A percentile compares a stretch with the other conserved stretches of the same genome.
phyloP scores from a whole-genome alignment of 2,329 filamentous ascomycete species.

The Trichoderma endophyticum region DNA sequence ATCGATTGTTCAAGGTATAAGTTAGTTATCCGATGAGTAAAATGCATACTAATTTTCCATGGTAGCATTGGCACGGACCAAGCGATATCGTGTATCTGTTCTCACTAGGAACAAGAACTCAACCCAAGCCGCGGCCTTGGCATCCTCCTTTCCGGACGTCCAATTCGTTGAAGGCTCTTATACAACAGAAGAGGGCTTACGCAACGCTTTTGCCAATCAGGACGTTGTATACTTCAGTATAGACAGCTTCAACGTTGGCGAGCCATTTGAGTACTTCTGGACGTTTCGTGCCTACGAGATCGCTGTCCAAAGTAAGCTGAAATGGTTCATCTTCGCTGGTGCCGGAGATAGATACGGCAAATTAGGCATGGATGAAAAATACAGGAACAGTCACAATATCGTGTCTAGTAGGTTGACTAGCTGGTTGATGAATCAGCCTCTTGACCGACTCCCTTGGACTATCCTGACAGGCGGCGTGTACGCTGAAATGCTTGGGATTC shows the following conservation, averaged over 20 bases:
- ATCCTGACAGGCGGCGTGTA: not conserved
- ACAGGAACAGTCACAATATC: not conserved
- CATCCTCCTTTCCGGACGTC: not conserved
- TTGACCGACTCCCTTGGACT: not conserved
- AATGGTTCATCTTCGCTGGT: not conserved
- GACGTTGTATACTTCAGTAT: not conserved
- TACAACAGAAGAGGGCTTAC: not conserved
- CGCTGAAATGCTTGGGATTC: not conserved
- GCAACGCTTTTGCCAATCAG: not conserved
- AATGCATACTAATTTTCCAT: not conserved
- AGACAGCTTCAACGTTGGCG: not conserved
- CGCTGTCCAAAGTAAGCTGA: not conserved
- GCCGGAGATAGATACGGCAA: not conserved
- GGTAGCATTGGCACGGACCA: not conserved
- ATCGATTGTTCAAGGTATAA: not conserved
- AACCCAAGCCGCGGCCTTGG: not conserved
- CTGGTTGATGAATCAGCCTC: not conserved
- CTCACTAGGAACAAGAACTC: not conserved
- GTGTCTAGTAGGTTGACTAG: not conserved
- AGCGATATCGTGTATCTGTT: not conserved
- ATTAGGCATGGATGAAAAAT: not conserved
- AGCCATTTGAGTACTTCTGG: not conserved
- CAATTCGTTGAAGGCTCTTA: not conserved
- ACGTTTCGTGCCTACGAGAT: not conserved
- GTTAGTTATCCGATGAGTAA: not conserved